Percentiles rank a stretch among this genome's conserved stretches.
Conservation (phyloP, 2,329 filamentous ascomycete genomes). For the Ophiostoma quercus region DNA sequence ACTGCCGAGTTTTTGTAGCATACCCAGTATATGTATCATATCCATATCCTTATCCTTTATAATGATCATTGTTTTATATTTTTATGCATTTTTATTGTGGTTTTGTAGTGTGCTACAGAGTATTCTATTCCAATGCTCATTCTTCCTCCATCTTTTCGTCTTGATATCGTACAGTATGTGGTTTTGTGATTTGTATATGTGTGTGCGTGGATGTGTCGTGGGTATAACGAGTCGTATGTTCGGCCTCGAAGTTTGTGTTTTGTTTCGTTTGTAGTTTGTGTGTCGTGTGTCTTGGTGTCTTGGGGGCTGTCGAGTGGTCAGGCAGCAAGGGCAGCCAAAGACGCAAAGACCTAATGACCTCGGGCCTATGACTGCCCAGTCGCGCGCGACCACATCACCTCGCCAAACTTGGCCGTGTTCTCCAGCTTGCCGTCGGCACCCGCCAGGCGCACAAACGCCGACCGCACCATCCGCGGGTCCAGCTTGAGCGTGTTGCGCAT, state of each 20-base stretch:
- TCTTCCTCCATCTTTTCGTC: background rate
- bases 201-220: conserved; percentile 6
- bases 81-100: background rate
- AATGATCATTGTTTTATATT: background rate
- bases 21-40: conserved; percentile 2
- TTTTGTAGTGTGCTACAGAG: background rate
- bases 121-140: background rate
- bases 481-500: conserved; percentile 71
- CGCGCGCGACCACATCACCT: conserved; percentile 45
- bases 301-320: background rate
- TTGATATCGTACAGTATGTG: conserved; percentile 13
- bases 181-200: background rate
- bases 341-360: background rate
- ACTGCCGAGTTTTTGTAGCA: background rate
- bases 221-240: conserved; percentile 6
- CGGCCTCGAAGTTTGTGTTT: background rate
- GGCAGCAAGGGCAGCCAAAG: background rate
- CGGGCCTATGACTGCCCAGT: background rate
- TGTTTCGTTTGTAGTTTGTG: background rate
- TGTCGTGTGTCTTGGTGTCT: background rate
- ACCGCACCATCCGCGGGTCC: conserved; percentile 86
- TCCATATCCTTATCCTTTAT: background rate
- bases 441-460: conserved; percentile 73
- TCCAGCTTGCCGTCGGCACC: conserved; percentile 73
- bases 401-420: conserved; percentile 47